Percentiles rank a stretch among this genome's conserved stretches.
Evolutionary conservation across 2,329 filamentous ascomycete species (phyloP).

Genomic region (Byssoonygena ceratinophila): DNA sequence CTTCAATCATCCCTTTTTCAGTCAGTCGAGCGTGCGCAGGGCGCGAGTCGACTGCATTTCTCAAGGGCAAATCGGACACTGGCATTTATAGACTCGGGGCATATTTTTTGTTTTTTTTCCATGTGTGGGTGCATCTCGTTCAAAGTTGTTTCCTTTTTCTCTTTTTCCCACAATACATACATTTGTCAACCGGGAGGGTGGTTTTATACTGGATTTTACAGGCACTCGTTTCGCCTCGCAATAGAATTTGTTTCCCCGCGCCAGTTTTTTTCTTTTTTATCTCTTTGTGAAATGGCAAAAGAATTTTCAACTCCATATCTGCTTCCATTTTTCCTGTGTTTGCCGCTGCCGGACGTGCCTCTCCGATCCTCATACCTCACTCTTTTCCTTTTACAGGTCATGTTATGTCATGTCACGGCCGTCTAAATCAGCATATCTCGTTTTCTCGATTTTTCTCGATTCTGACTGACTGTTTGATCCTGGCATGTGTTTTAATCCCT

Average conservation of each 20-base stretch:
- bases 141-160: not conserved
- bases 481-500: not conserved
- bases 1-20: conserved; percentile 10
- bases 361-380: not conserved
- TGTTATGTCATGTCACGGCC: conserved; percentile 16
- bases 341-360: not conserved
- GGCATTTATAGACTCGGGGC: conserved; percentile 19
- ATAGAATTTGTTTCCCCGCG: conserved; percentile 4
- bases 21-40: conserved; percentile 16
- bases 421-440: conserved; percentile 11
- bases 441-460: not conserved
- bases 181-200: conserved; percentile 4
- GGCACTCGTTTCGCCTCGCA: conserved; percentile 2
- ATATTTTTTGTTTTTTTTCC: too few species aligned
- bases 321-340: not conserved
- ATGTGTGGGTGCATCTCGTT: conserved; percentile 12
- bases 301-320: not conserved
- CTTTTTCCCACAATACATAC: conserved; percentile 10
- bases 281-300: conserved; percentile 4
- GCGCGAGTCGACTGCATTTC: conserved; percentile 13
- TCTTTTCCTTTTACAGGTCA: not conserved
- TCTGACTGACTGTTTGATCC: not conserved
- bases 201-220: conserved; percentile 10
- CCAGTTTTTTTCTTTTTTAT: not conserved
- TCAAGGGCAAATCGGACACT: conserved; percentile 15